Percentiles rank a stretch among this genome's conserved stretches.
Evolutionary conservation across 1,139 yeast species (phyloP).

Genomic region (Saccharomyces hybrid): DNA sequence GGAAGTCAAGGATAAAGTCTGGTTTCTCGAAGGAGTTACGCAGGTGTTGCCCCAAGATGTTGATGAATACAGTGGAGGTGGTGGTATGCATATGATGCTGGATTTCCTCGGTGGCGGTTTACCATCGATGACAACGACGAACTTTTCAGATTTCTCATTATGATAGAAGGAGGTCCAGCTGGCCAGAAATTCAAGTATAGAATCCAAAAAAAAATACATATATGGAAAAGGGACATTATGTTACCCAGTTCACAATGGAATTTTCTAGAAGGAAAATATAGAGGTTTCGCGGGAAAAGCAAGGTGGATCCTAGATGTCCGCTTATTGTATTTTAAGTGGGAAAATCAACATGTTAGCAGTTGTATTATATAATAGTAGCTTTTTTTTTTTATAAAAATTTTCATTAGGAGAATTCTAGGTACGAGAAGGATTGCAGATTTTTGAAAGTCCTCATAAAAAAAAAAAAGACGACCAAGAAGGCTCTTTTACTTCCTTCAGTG

Average conservation of each 20-base stretch:
- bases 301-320: neutral
- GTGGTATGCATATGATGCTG: no score
- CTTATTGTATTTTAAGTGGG: neutral
- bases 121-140: no score
- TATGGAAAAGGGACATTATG: neutral
- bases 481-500: neutral
- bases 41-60: no score
- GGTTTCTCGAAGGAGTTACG: no score
- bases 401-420: no score
- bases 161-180: neutral
- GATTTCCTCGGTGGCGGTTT: no score
- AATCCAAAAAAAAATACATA: neutral
- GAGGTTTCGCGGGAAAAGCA: neutral
- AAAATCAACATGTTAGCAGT: neutral
- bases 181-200: neutral
- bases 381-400: neutral
- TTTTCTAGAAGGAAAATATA: slow-evolving; percentile 5
- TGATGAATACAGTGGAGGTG: no score
- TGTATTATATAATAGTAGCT: neutral
- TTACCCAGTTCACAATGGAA: slow-evolving; percentile 2
- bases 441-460: neutral
- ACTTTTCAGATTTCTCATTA: no score
- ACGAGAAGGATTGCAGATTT: neutral
- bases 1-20: no score
- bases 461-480: neutral